phyloP scores from a whole-genome alignment of 208 protist genomes.

The Angomonas deanei region DNA sequence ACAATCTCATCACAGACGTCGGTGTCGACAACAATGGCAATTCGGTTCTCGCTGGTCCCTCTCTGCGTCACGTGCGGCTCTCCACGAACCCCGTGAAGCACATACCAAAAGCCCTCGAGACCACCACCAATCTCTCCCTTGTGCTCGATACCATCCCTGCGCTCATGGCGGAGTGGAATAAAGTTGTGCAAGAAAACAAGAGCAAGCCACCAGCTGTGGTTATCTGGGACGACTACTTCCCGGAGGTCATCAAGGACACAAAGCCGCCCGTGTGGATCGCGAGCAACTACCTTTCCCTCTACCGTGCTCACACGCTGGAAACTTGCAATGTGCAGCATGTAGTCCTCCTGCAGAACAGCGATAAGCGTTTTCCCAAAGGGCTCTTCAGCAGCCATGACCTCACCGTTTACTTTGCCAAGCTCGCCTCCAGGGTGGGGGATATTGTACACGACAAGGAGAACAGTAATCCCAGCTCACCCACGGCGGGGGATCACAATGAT shows the following conservation, averaged over 20 bases:
- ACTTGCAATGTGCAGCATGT: constrained; percentile 34
- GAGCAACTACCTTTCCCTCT: constrained; percentile 29
- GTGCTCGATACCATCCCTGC: constrained; percentile 63
- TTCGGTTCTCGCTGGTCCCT: constrained; percentile 54
- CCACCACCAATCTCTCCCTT: constrained; percentile 51
- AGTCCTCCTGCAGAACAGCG: constrained; percentile 32
- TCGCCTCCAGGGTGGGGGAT: constrained; percentile 12
- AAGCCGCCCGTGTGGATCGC: constrained; percentile 46
- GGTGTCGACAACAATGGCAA: constrained; percentile 17
- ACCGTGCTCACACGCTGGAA: constrained; percentile 36
- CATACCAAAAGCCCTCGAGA: constrained; percentile 47
- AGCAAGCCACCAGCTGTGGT: constrained; percentile 24
- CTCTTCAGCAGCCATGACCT: constrained; percentile 23
- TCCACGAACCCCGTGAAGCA: constrained; percentile 53
- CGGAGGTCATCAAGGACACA: constrained; percentile 23
- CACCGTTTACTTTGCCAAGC: constrained; percentile 19
- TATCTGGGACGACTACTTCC: constrained; percentile 80
- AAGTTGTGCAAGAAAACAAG: constrained; percentile 9
- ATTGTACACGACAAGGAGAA: constrained; percentile 4
- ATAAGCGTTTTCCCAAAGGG: constrained; percentile 30
- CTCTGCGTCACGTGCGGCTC: constrained; percentile 58
- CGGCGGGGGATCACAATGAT: neutral
- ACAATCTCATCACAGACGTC: constrained; percentile 53
- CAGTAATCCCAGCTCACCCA: neutral
- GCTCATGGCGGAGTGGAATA: constrained; percentile 63